These are phyloP conservation scores for Cyclocybe cylindracea DNA, from an alignment of 768 basidiomycete species.

Conservation along the genomic window DNA sequence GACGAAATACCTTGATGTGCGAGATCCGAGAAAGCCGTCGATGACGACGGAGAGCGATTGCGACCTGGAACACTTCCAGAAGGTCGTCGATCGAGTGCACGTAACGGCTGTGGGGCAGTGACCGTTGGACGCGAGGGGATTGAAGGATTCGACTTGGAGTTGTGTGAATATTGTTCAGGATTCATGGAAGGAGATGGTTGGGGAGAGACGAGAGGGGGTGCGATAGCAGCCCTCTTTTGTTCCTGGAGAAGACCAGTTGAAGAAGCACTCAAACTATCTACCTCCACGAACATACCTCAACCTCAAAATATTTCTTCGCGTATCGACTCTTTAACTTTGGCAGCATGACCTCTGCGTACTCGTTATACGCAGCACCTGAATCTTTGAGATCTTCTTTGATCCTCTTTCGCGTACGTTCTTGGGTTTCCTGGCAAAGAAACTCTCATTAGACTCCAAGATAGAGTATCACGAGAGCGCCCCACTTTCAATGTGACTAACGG, in stretches of 20 bases:
- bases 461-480: conserved; percentile 4
- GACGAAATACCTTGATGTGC: conserved; percentile 70
- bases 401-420: conserved; percentile 88
- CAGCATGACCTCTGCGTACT: conserved; percentile 77
- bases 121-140: conserved; percentile 54
- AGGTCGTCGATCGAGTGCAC: conserved; percentile 74
- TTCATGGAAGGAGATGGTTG: conserved; percentile 24
- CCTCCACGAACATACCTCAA: conserved; percentile 58
- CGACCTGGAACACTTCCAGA: conserved; percentile 59
- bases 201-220: conserved; percentile 31
- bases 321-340: conserved; percentile 83
- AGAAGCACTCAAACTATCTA: not conserved
- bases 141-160: conserved; percentile 46
- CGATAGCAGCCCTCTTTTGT: conserved; percentile 52
- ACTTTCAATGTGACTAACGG: conserved; percentile 72
- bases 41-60: conserved; percentile 80
- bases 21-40: conserved; percentile 82
- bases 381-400: conserved; percentile 91
- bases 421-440: conserved; percentile 63
- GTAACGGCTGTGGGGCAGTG: conserved; percentile 71
- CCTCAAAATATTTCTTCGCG: conserved; percentile 82
- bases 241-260: conserved; percentile 45
- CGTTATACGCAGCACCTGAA: conserved; percentile 73
- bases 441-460: conserved; percentile 3
- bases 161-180: conserved; percentile 35